These are phyloP conservation scores for Thraustochytrium sp. DNA, from an alignment of 352 stramenopile genomes.

Conservation along the genomic window DNA sequence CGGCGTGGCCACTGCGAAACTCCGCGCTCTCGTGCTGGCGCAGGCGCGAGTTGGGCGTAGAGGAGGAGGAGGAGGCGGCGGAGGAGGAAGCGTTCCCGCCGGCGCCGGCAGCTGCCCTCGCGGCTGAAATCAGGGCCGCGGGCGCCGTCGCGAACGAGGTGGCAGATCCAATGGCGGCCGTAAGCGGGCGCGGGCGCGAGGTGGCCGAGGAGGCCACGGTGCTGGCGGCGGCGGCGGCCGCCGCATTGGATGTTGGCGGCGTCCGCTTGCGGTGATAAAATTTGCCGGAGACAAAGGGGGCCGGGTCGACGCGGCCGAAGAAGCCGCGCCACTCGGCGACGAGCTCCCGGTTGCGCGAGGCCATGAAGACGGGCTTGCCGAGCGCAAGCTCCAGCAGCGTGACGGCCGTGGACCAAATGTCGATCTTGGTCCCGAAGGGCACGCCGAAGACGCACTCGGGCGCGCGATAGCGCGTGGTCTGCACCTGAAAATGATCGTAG, in stretches of 20 bases:
- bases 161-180: no score
- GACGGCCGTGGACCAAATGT: constrained; percentile 51
- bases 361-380: constrained; percentile 49
- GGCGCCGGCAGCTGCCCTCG: no score
- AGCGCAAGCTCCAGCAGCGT: constrained; percentile 51
- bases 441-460: constrained; percentile 49
- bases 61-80: no score
- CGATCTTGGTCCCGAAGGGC: constrained; percentile 47
- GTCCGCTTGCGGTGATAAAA: constrained; percentile 39
- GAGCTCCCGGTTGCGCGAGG: constrained; percentile 30
- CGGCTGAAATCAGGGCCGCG: no score
- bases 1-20: neutral
- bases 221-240: no score
- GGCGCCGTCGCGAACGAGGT: no score
- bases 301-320: constrained; percentile 47
- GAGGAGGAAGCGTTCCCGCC: no score
- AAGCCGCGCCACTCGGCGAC: constrained; percentile 47
- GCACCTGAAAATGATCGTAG: constrained; percentile 50
- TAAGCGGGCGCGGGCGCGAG: no score
- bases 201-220: no score
- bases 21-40: neutral
- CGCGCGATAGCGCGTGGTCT: constrained; percentile 52
- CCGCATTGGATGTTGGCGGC: no score
- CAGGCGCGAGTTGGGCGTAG: no score
- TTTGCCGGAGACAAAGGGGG: constrained; percentile 47